Percentiles rank a stretch among this genome's conserved stretches.
phyloP scores from a whole-genome alignment of 106 monocot species.

The Alisma plantagoaquatica region DNA sequence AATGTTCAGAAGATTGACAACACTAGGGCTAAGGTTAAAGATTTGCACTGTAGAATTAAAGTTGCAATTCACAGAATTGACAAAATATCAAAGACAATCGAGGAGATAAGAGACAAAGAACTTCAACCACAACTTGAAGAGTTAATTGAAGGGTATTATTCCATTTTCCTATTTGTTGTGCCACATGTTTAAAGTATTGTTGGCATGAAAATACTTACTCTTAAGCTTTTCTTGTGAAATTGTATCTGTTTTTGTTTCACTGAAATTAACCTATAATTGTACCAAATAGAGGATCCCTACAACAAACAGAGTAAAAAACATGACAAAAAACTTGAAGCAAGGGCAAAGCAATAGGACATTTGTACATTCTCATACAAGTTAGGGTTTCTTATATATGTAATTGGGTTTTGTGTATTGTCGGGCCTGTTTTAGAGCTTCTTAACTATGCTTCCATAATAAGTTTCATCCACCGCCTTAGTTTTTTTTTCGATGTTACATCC shows the following conservation, averaged over 20 bases:
- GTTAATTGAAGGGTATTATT: conserved; percentile 74
- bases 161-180: background rate
- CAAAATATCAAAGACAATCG: conserved; percentile 78
- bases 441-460: no score
- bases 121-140: conserved; percentile 95
- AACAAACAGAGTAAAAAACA: no score
- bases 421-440: no score
- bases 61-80: conserved; percentile 90
- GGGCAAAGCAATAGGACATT: no score
- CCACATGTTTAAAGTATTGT: background rate
- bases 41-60: conserved; percentile 77
- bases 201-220: conserved; percentile 3
- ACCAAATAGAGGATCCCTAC: background rate
- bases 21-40: conserved; percentile 85
- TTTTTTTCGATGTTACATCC: no score
- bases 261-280: background rate
- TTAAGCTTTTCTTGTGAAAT: background rate
- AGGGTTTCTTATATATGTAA: no score
- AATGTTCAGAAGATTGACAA: conserved; percentile 46
- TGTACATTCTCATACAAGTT: no score
- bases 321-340: no score
- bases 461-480: no score
- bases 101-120: conserved; percentile 82
- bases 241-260: background rate
- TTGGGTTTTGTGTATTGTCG: no score